These are phyloP conservation scores for Conringia planisiliqua DNA, from an alignment of 345 rosid genomes.

Conservation along the genomic window DNA sequence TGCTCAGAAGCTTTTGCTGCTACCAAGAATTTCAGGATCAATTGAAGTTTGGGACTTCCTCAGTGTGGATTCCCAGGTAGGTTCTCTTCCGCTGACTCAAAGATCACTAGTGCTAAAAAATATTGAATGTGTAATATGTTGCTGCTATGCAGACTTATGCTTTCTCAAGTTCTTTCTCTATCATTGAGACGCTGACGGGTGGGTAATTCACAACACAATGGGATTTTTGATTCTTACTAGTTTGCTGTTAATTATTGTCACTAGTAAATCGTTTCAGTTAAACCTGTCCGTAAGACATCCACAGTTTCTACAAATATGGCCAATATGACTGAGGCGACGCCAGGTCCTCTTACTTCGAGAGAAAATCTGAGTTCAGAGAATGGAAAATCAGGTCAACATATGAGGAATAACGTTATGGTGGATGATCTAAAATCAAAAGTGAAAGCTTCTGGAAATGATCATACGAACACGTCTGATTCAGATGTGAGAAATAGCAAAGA, in stretches of 20 bases:
- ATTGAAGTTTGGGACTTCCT: constrained; percentile 99
- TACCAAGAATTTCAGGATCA: constrained; percentile 89
- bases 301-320: constrained; percentile 43
- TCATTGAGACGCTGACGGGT: constrained; percentile 90
- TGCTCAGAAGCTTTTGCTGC: constrained; percentile 81
- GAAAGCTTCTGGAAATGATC: constrained; percentile 42
- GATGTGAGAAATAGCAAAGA: constrained; percentile 42
- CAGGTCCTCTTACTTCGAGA: constrained; percentile 39
- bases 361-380: constrained; percentile 43
- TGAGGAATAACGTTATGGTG: constrained; percentile 35
- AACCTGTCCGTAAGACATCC: constrained; percentile 60
- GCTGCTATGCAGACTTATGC: constrained; percentile 75
- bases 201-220: constrained; percentile 23
- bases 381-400: constrained; percentile 43
- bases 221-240: neutral
- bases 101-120: neutral
- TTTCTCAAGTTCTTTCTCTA: constrained; percentile 92
- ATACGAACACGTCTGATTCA: constrained; percentile 36
- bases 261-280: constrained; percentile 35
- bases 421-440: constrained; percentile 31
- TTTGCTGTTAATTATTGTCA: constrained; percentile 6
- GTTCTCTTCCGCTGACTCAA: constrained; percentile 15
- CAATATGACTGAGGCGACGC: constrained; percentile 35
- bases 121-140: constrained; percentile 14
- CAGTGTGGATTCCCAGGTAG: constrained; percentile 97